Evolutionary conservation across 345 rosid genomes (phyloP).

Genomic region (Erysimum cheiranthoides): DNA sequence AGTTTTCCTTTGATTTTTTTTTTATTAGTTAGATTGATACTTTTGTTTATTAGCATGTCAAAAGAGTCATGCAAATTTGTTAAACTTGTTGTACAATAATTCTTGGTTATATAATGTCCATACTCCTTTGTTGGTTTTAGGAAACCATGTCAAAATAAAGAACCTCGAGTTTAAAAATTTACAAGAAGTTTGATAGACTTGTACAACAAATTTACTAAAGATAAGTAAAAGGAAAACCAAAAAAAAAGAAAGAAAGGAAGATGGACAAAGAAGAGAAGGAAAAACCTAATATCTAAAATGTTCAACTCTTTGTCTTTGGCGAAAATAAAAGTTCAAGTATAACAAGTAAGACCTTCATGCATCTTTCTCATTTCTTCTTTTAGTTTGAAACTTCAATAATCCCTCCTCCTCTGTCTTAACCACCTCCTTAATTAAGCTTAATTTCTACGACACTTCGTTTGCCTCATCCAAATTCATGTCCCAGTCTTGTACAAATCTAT

Average conservation of each 20-base stretch:
- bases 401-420: constrained; percentile 8
- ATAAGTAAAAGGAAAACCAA: neutral
- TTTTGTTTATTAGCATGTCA: constrained; percentile 27
- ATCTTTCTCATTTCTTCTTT: constrained; percentile 28
- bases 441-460: neutral
- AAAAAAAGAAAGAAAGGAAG: too few species aligned
- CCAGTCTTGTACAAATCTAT: constrained; percentile 34
- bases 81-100: constrained; percentile 28
- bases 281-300: constrained; percentile 19
- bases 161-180: neutral
- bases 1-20: constrained; percentile 31
- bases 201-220: neutral
- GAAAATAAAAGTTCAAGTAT: constrained; percentile 6
- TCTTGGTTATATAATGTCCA: constrained; percentile 1
- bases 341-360: constrained; percentile 23
- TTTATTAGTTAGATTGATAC: constrained; percentile 22
- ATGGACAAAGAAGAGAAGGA: constrained; percentile 1
- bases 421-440: constrained; percentile 6
- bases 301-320: neutral
- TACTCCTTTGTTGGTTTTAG: neutral
- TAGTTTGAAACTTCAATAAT: neutral
- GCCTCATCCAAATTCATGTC: constrained; percentile 18
- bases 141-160: neutral
- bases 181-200: constrained; percentile 19
- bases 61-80: constrained; percentile 35